Evolutionary conservation across 805 yeast species (phyloP), one percentile per base, ranked within the genome.

Genomic region (Candida argentea): DNA sequence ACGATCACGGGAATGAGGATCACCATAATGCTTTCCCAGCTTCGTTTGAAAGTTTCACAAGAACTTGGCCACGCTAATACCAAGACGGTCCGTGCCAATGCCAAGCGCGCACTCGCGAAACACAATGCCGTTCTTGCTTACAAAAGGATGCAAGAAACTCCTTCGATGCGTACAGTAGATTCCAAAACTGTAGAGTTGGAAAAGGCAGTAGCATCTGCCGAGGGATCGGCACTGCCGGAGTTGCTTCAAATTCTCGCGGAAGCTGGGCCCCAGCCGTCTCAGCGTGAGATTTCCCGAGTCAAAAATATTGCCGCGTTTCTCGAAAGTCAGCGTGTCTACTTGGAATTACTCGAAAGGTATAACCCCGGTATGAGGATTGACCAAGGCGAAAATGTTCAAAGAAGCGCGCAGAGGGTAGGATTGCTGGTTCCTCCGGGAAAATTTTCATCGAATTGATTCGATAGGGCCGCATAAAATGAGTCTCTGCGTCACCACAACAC

Each of bases 321-420:
- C 29, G 61, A 65, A 28, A 72, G 77, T 36, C 96, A 89, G 52
- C 64, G 91, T 38, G 72, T 65, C 8, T 89, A 85, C 55, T 74
- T 73, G 35, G 87, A 77, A 38, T 63, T 89, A 26, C 61, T 87
- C 24, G 91, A 81, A 40, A 67, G 94, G 40, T 91, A 89, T 53
- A 84, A 87, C 44, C 89, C 94, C 3, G 91, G 94, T 3, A 61
- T 79, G 35, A 72, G 72, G 15, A 71, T 80, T 73, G 68, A 75
- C 15, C 94, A 82, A 44, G 70, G 69, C 28, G 95, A 89, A 35
- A 75, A 78, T 31, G 76, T 89, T 16, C 65, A 75, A 42, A 71
- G 69, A 47, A 80, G 94, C 1, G 98, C 97, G 5, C 67, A 76
- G 32, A 69, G 76, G 37, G 98, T 89, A n/a, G 98, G 98, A 0